Evolutionary conservation across 495 filamentous ascomycete genomes (phyloP).

Genomic region (Chaetomium fimeti): DNA sequence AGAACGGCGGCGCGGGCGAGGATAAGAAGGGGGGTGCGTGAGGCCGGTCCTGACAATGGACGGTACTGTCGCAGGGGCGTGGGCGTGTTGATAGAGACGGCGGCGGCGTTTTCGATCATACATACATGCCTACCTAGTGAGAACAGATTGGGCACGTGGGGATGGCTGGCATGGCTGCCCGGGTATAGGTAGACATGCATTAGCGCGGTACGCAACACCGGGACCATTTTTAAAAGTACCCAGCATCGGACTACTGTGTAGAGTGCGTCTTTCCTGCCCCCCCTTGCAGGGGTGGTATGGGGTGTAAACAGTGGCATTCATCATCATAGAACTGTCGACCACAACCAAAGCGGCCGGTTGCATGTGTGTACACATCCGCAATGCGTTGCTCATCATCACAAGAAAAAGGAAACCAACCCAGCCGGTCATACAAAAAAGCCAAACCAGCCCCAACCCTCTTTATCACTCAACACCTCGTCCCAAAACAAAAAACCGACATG

Average conservation of each 20-base stretch:
- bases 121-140: too few relatives aligned
- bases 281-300: too few relatives aligned
- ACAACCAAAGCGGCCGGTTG: neutral
- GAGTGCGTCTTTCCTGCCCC: too few relatives aligned
- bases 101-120: too few relatives aligned
- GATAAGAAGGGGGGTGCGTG: conserved; percentile 1
- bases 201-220: neutral
- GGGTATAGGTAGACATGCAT: neutral
- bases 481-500: neutral
- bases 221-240: too few relatives aligned
- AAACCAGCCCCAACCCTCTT: neutral
- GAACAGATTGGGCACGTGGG: too few relatives aligned
- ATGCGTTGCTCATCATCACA: conserved; percentile 3
- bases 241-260: too few relatives aligned
- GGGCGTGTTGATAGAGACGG: neutral
- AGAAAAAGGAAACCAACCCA: neutral
- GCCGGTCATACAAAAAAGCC: neutral
- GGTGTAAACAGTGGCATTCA: conserved; percentile 7
- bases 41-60: neutral
- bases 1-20: neutral
- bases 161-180: neutral
- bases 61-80: neutral
- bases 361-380: neutral
- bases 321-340: conserved; percentile 4
- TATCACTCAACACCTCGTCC: neutral